A percentile compares a stretch with the other conserved stretches of the same genome.
Conservation (phyloP, 2,329 filamentous ascomycete species). For the Coleophoma cylindrospora region DNA sequence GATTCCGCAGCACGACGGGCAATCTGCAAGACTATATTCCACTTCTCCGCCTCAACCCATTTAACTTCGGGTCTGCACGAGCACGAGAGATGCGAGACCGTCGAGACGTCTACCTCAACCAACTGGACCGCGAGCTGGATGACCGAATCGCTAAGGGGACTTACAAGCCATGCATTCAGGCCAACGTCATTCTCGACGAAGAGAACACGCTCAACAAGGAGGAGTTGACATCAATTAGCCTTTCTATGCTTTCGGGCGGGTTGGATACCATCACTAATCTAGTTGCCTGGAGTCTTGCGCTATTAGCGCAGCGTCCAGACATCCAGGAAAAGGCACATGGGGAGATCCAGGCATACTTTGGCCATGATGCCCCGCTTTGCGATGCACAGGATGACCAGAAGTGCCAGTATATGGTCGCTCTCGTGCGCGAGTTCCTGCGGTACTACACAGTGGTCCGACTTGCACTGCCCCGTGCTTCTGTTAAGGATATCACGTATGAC, state of each 20-base stretch:
- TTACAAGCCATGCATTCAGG: constrained; percentile 61
- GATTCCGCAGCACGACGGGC: constrained; percentile 54
- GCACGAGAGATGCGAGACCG: constrained; percentile 55
- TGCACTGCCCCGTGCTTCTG: constrained; percentile 55
- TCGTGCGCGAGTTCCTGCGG: constrained; percentile 57
- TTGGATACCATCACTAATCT: constrained; percentile 63
- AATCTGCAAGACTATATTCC: constrained; percentile 60
- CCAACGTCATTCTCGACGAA: constrained; percentile 59
- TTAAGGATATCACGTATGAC: constrained; percentile 54
- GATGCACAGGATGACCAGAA: constrained; percentile 58
- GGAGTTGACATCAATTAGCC: constrained; percentile 59
- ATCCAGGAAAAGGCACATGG: constrained; percentile 54
- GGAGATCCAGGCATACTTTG: constrained; percentile 51
- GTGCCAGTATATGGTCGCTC: constrained; percentile 56
- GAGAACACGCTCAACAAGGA: constrained; percentile 59
- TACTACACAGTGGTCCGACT: constrained; percentile 61
- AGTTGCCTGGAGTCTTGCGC: constrained; percentile 59
- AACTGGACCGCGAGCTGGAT: constrained; percentile 53
- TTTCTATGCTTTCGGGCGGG: constrained; percentile 65
- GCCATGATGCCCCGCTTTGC: constrained; percentile 48
- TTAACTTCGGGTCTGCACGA: constrained; percentile 49
- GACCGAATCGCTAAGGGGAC: constrained; percentile 55
- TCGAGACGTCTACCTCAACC: constrained; percentile 55
- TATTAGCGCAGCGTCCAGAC: constrained; percentile 54
- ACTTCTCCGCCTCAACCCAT: constrained; percentile 53